Conservation (phyloP, 2,329 filamentous ascomycete species). For the Sporothrix variecibatus region DNA sequence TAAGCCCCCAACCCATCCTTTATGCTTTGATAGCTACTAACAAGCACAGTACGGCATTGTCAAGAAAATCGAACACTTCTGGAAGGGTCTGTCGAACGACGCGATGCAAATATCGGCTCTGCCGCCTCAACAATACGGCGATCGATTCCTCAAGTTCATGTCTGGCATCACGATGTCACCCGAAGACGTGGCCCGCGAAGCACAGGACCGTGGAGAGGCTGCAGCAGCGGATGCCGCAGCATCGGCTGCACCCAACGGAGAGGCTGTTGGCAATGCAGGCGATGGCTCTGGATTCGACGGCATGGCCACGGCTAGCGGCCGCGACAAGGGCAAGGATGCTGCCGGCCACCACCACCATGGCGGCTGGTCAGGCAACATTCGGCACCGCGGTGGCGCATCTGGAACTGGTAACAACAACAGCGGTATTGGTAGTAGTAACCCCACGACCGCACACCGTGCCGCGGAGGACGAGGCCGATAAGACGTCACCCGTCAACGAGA, state of each 20-base stretch:
- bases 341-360: conserved; percentile 37
- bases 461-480: conserved; percentile 44
- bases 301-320: conserved; percentile 37
- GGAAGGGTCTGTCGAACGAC: conserved; percentile 87
- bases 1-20: conserved; percentile 52
- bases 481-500: not conserved
- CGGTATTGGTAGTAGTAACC: conserved; percentile 21
- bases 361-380: conserved; percentile 33
- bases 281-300: conserved; percentile 60
- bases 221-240: conserved; percentile 10
- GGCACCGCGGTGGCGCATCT: conserved; percentile 32
- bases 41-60: conserved; percentile 76
- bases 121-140: conserved; percentile 85
- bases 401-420: not conserved
- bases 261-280: conserved; percentile 28
- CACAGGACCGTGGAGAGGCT: conserved; percentile 58
- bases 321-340: conserved; percentile 37
- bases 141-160: conserved; percentile 92
- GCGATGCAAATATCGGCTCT: conserved; percentile 89
- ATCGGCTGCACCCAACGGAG: conserved; percentile 35
- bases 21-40: conserved; percentile 23
- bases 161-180: conserved; percentile 84
- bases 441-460: conserved; percentile 44
- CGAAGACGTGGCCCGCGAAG: conserved; percentile 68
- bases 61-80: conserved; percentile 95